A percentile compares a stretch with the other conserved stretches of the same genome.
Conservation (phyloP, 768 basidiomycete genomes). For the Amyloporia xantha region DNA sequence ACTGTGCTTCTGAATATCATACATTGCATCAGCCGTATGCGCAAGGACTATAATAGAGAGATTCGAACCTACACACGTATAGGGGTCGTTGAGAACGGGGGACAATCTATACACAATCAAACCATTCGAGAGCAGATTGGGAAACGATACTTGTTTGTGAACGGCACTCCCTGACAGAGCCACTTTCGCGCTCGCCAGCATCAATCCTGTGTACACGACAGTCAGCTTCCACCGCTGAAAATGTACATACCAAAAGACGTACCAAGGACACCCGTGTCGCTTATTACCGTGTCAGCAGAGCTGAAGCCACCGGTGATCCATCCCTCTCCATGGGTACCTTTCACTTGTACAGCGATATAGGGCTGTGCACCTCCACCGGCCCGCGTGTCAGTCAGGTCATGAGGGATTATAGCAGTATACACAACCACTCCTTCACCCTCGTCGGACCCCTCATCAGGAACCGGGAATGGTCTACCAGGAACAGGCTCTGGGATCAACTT, state of each 20-base stretch:
- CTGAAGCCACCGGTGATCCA: slow-evolving; percentile 58
- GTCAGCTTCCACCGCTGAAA: neutral
- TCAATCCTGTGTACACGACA: slow-evolving; percentile 1
- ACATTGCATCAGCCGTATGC: neutral
- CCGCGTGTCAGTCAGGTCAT: too few species aligned
- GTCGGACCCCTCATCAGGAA: slow-evolving; percentile 60
- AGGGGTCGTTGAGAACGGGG: slow-evolving; percentile 22
- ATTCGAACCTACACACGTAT: slow-evolving; percentile 25
- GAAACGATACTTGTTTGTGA: slow-evolving; percentile 41
- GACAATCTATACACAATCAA: slow-evolving; percentile 59
- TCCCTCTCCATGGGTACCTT: slow-evolving; percentile 44
- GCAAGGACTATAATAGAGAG: neutral
- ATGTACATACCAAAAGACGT: slow-evolving; percentile 16
- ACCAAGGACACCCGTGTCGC: slow-evolving; percentile 39
- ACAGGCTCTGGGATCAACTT: slow-evolving; percentile 60
- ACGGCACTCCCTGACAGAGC: slow-evolving; percentile 24
- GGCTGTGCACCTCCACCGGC: slow-evolving; percentile 16
- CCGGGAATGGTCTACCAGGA: slow-evolving; percentile 50
- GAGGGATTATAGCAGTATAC: slow-evolving; percentile 44
- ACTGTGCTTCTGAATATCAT: slow-evolving; percentile 35
- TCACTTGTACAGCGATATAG: slow-evolving; percentile 50
- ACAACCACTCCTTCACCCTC: slow-evolving; percentile 71
- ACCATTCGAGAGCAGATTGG: slow-evolving; percentile 50
- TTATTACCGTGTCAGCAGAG: slow-evolving; percentile 25
- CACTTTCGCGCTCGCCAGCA: slow-evolving; percentile 7